Conservation (phyloP, 2,329 filamentous ascomycete species). For the Chrysoporthe austroafricana region DNA sequence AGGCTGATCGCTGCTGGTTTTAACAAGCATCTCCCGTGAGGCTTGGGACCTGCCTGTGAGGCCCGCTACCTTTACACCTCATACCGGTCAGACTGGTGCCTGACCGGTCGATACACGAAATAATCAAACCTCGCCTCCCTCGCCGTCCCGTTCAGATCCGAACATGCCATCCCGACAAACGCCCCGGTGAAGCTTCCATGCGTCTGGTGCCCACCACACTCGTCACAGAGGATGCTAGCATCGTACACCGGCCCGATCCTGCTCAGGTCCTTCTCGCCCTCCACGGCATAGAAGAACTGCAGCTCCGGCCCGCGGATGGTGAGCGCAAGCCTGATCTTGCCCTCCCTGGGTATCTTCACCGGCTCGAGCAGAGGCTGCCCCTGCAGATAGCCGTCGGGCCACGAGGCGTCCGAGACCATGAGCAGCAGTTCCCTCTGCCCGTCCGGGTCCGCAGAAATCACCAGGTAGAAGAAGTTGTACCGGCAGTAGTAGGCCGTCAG, state of each 20-base stretch:
- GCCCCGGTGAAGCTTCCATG: slow-evolving; percentile 69
- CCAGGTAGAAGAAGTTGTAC: slow-evolving; percentile 68
- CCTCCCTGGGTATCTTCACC: slow-evolving; percentile 55
- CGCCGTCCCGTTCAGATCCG: slow-evolving; percentile 57
- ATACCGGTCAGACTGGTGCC: slow-evolving; percentile 53
- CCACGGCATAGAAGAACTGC: slow-evolving; percentile 61
- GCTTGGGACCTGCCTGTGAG: too few species aligned
- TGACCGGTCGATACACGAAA: slow-evolving; percentile 54
- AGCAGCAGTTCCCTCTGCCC: slow-evolving; percentile 62
- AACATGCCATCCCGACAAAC: slow-evolving; percentile 60
- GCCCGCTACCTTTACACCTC: slow-evolving; percentile 34
- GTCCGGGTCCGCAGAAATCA: slow-evolving; percentile 59
- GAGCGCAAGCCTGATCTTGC: slow-evolving; percentile 56
- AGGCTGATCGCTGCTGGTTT: slow-evolving; percentile 46
- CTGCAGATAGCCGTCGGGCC: slow-evolving; percentile 52
- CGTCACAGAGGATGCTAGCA: slow-evolving; percentile 63
- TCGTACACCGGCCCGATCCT: slow-evolving; percentile 60
- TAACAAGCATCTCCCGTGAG: slow-evolving; percentile 43
- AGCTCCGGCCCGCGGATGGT: slow-evolving; percentile 54
- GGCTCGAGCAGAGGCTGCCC: slow-evolving; percentile 46
- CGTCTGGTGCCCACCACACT: slow-evolving; percentile 63
- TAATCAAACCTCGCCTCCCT: slow-evolving; percentile 54
- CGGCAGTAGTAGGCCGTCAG: slow-evolving; percentile 66
- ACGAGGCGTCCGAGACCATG: slow-evolving; percentile 59
- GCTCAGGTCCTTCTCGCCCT: slow-evolving; percentile 45